Evolutionary conservation across 768 basidiomycete species (phyloP), one percentile per base, ranked within the genome.

Genomic region (Pleurotus cornucopiae): DNA sequence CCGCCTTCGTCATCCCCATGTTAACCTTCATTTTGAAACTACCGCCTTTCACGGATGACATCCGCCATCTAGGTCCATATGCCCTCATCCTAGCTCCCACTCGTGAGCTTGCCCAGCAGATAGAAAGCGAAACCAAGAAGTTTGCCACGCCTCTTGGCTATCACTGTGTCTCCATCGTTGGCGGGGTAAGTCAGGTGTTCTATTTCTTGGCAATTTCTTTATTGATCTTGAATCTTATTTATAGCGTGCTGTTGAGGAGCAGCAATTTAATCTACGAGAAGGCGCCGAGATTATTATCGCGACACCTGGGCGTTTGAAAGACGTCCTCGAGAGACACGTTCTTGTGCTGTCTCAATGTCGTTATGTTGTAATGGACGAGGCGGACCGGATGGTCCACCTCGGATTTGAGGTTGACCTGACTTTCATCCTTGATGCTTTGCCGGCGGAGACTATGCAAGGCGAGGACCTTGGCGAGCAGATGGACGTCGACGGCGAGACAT

Each of bases 301-400:
- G 21, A 98, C 97, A 0, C 97, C 97, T 9, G 97, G 97, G 75
- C 94, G 97, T 72, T 79, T 99, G 14, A 97, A 97, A 71, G 97
- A 98, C 67, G 93, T 98, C 55, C 88, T 99, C 58, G 96, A 99
- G 73, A 86, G 94, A 18, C 91, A 90, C 69, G 93, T 98, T 46
- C 79, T 99, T 43, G 97, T 99, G 16, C 81, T 99, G 44, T 89
- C 91, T 5, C 97, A 99, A 70, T 98, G 97, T 70, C 92, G 93
- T 2, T 98, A 99, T 66, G 88, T 99, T 57, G 96, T 99, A 62
- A 97, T 99, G 97, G 97, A 99, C 69, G 97, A 99, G 77, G 97
- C 97, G 13, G 97, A 99, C 70, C 84, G 97, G 51, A 98, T 99
- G 97, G 95, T 99, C 59, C 87, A 95, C 66, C 85, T 98, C 26